Evolutionary conservation across 176 grass and related monocot genomes (phyloP).

Genomic region (Puya raimondii): DNA sequence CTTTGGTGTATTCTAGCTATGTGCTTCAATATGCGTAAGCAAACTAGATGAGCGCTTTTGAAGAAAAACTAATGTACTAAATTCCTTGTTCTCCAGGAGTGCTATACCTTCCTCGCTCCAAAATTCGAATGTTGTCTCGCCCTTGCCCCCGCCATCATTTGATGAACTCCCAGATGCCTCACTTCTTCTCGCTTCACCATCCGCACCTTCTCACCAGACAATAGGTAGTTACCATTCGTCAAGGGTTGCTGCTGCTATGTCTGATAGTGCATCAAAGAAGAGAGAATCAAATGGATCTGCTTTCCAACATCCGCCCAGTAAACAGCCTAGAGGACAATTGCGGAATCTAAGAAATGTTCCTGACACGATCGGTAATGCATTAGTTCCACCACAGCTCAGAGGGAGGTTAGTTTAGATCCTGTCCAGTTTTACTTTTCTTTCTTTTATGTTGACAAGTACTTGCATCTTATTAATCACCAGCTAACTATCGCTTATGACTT

Average conservation of each 20-base stretch:
- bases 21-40: no score
- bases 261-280: slow-evolving; percentile 54
- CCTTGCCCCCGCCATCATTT: slow-evolving; percentile 39
- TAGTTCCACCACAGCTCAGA: slow-evolving; percentile 75
- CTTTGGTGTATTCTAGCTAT: no score
- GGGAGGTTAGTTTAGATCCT: slow-evolving; percentile 54
- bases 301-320: slow-evolving; percentile 27
- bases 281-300: slow-evolving; percentile 73
- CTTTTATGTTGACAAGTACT: not conserved
- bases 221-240: slow-evolving; percentile 16
- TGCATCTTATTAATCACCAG: not conserved
- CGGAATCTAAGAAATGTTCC: slow-evolving; percentile 31
- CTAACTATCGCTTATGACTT: no score
- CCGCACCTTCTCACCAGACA: slow-evolving; percentile 18
- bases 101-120: not conserved
- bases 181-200: slow-evolving; percentile 39
- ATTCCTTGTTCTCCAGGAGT: not conserved
- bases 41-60: no score
- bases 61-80: no score
- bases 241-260: slow-evolving; percentile 27
- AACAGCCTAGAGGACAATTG: slow-evolving; percentile 52
- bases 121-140: slow-evolving; percentile 15
- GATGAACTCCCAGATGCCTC: slow-evolving; percentile 66
- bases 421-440: not conserved
- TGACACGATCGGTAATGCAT: slow-evolving; percentile 21